Conservation (phyloP, 345 rosid species). For the Gynandropsis gynandra region DNA sequence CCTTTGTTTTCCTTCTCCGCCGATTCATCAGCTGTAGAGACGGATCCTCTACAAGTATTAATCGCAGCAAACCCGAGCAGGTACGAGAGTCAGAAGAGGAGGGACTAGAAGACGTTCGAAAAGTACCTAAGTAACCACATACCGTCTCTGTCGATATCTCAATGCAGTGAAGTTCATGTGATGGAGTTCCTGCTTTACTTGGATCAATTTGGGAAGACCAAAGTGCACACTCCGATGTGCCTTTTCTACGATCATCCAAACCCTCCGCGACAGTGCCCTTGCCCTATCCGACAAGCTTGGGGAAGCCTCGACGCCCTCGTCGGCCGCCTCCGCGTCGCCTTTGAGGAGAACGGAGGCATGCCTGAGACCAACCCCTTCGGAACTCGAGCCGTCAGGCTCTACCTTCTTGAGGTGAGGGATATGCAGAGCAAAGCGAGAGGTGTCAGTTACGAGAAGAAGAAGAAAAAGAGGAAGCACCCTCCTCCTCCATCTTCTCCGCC, state of each 20-base stretch:
- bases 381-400: slow-evolving; percentile 59
- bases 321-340: slow-evolving; percentile 64
- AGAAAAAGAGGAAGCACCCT: slow-evolving; percentile 60
- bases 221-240: slow-evolving; percentile 54
- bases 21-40: slow-evolving; percentile 29
- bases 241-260: slow-evolving; percentile 59
- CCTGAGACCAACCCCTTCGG: slow-evolving; percentile 66
- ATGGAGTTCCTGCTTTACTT: slow-evolving; percentile 68
- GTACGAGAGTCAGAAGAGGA: slow-evolving; percentile 65
- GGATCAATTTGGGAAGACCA: slow-evolving; percentile 67
- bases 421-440: slow-evolving; percentile 65
- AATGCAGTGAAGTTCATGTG: slow-evolving; percentile 63
- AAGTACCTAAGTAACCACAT: slow-evolving; percentile 57
- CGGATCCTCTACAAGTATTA: no score
- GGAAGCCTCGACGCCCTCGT: slow-evolving; percentile 70
- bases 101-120: slow-evolving; percentile 74
- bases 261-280: slow-evolving; percentile 67
- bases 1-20: slow-evolving; percentile 29
- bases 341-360: slow-evolving; percentile 59
- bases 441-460: slow-evolving; percentile 68
- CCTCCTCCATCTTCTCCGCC: slow-evolving; percentile 27
- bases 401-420: slow-evolving; percentile 61
- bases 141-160: slow-evolving; percentile 46
- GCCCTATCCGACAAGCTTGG: slow-evolving; percentile 73
- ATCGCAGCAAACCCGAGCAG: slow-evolving; percentile 47